These are phyloP conservation scores for Aspergillus cejpii DNA, from an alignment of 2,329 filamentous ascomycete genomes.

Conservation along the genomic window DNA sequence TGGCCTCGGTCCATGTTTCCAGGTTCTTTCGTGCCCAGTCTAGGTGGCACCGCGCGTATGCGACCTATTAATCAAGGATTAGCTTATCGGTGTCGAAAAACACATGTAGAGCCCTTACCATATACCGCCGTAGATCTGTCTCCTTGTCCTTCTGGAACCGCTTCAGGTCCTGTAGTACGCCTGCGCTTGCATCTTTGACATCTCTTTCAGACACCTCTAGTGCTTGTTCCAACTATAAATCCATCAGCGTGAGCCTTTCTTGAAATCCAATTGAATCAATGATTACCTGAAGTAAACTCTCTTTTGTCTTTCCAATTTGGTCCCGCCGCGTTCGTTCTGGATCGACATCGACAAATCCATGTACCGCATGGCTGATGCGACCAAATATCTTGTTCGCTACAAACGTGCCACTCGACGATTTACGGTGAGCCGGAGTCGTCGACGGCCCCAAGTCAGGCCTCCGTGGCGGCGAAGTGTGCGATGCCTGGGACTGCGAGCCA, in stretches of 20 bases:
- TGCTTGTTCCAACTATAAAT: conserved; percentile 73
- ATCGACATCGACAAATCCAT: conserved; percentile 93
- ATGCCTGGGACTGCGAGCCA: conserved; percentile 57
- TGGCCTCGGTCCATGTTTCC: conserved; percentile 88
- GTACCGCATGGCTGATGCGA: conserved; percentile 87
- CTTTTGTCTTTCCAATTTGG: conserved; percentile 89
- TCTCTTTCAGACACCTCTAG: conserved; percentile 82
- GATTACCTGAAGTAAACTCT: conserved; percentile 64
- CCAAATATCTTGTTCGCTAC: conserved; percentile 93
- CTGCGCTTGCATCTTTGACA: conserved; percentile 84
- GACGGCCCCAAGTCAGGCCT: conserved; percentile 29
- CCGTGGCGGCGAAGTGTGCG: conserved; percentile 57
- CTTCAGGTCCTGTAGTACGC: conserved; percentile 81
- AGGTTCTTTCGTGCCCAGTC: conserved; percentile 90
- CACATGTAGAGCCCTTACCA: conserved; percentile 66
- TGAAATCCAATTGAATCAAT: conserved; percentile 1
- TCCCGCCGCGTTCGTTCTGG: conserved; percentile 88
- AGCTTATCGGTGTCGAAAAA: too few relatives aligned
- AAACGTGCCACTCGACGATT: conserved; percentile 77
- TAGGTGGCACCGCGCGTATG: conserved; percentile 85
- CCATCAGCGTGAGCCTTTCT: conserved; percentile 4
- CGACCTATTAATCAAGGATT: conserved; percentile 53
- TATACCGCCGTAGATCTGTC: conserved; percentile 85
- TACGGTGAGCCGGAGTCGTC: conserved; percentile 57
- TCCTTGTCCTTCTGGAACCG: conserved; percentile 95